Evolutionary conservation across 805 yeast species (phyloP).

Genomic region (Candida corydali): DNA sequence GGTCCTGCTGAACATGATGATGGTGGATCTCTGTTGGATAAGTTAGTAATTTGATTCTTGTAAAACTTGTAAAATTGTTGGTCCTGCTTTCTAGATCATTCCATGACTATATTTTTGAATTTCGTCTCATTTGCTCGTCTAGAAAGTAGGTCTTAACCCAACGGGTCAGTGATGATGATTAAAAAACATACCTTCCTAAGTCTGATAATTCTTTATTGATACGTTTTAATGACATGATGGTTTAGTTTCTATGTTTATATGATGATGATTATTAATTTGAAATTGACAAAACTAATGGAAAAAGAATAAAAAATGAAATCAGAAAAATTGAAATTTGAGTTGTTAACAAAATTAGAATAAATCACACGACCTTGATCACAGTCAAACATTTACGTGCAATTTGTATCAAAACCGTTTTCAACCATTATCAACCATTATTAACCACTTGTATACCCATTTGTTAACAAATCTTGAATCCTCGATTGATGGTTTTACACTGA

Average conservation of each 20-base stretch:
- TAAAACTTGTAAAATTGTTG: too few species aligned
- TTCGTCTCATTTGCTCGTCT: not conserved
- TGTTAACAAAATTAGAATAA: not conserved
- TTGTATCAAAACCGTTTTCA: too few species aligned
- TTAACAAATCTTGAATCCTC: too few species aligned
- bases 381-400: too few species aligned
- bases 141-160: too few species aligned
- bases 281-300: slow-evolving; percentile 2
- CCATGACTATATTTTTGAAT: not conserved
- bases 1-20: slow-evolving; percentile 99
- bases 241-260: slow-evolving; percentile 5
- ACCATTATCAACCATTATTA: too few species aligned
- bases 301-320: not conserved
- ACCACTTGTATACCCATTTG: too few species aligned
- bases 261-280: too few species aligned
- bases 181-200: slow-evolving; percentile 77
- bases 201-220: slow-evolving; percentile 93
- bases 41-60: slow-evolving; percentile 4
- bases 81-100: slow-evolving; percentile 3
- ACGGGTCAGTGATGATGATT: too few species aligned
- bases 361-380: not conserved
- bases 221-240: slow-evolving; percentile 84
- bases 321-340: slow-evolving; percentile 1
- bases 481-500: too few species aligned
- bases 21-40: slow-evolving; percentile 80